A percentile compares a stretch with the other conserved stretches of the same genome.
These are phyloP conservation scores for Xylariales sp. DNA, from an alignment of 2,329 filamentous ascomycete genomes.

Conservation along the genomic window DNA sequence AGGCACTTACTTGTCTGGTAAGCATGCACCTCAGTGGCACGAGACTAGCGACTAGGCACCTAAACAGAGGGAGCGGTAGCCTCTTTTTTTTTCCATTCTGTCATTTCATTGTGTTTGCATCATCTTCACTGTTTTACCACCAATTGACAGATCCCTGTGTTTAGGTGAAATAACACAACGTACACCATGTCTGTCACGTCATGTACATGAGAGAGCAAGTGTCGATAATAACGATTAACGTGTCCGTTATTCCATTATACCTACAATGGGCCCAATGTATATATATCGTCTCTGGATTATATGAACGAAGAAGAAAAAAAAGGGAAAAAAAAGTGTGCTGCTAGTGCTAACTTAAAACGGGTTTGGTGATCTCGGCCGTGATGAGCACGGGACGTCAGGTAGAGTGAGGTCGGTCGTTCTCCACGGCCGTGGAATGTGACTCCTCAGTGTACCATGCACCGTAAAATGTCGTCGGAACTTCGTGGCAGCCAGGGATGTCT, in stretches of 20 bases:
- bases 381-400: conserved; percentile 23
- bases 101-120: conserved; percentile 15
- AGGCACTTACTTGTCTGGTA: neutral
- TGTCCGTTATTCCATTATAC: too few relatives aligned
- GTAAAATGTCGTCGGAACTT: conserved; percentile 44
- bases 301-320: too few relatives aligned
- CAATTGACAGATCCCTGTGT: neutral
- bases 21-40: conserved; percentile 17
- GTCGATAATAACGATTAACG: too few relatives aligned
- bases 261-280: too few relatives aligned
- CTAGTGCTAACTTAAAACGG: neutral
- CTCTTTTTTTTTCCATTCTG: neutral
- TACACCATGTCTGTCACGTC: too few relatives aligned
- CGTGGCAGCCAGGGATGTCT: conserved; percentile 38
- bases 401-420: conserved; percentile 29
- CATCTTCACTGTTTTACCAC: neutral
- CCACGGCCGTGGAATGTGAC: conserved; percentile 38
- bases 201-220: too few relatives aligned
- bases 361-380: conserved; percentile 13
- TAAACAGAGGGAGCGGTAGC: too few relatives aligned
- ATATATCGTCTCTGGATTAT: too few relatives aligned
- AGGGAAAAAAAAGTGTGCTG: too few relatives aligned
- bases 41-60: neutral
- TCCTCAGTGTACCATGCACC: conserved; percentile 32
- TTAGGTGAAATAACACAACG: too few relatives aligned